Percentiles rank a stretch among this genome's conserved stretches.
phyloP scores from a whole-genome alignment of 1,284 basidiomycete species.

The Malassezia brasiliensis region DNA sequence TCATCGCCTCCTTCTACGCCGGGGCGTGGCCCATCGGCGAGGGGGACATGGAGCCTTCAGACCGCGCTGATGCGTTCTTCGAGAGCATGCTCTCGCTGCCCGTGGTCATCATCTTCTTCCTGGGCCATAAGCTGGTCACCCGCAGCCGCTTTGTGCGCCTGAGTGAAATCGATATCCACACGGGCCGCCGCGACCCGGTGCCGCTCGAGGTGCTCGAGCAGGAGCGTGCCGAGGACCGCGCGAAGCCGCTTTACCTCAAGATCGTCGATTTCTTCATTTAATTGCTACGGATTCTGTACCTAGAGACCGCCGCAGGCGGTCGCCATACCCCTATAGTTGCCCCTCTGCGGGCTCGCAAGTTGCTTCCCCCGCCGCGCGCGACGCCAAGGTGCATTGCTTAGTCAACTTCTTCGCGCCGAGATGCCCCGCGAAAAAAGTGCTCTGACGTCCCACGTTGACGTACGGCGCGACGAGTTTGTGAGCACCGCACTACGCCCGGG shows the following conservation, averaged over 20 bases:
- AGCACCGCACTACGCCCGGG: too few species aligned
- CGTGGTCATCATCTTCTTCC: conserved; percentile 32
- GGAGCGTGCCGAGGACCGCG: conserved; percentile 35
- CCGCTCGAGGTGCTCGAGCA: conserved; percentile 36
- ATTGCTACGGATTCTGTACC: neutral
- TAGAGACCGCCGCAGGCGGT: too few species aligned
- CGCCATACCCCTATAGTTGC: neutral
- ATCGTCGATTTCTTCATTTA: conserved; percentile 33
- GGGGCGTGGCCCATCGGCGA: conserved; percentile 38
- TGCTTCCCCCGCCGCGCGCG: too few species aligned
- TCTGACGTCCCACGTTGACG: too few species aligned
- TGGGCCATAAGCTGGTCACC: conserved; percentile 29
- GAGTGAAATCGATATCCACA: conserved; percentile 34
- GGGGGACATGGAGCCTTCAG: conserved; percentile 22
- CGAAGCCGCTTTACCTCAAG: conserved; percentile 24
- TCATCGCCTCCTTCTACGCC: conserved; percentile 27
- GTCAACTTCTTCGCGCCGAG: neutral
- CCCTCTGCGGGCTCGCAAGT: too few species aligned
- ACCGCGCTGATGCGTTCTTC: conserved; percentile 51
- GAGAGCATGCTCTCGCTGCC: conserved; percentile 50
- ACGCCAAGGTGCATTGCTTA: neutral
- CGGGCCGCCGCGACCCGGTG: conserved; percentile 27
- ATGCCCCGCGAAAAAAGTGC: too few species aligned
- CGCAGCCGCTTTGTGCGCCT: conserved; percentile 24
- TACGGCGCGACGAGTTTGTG: too few species aligned